These are phyloP conservation scores for Emergomyces orientalis DNA, from an alignment of 2,329 filamentous ascomycete genomes.

Conservation along the genomic window DNA sequence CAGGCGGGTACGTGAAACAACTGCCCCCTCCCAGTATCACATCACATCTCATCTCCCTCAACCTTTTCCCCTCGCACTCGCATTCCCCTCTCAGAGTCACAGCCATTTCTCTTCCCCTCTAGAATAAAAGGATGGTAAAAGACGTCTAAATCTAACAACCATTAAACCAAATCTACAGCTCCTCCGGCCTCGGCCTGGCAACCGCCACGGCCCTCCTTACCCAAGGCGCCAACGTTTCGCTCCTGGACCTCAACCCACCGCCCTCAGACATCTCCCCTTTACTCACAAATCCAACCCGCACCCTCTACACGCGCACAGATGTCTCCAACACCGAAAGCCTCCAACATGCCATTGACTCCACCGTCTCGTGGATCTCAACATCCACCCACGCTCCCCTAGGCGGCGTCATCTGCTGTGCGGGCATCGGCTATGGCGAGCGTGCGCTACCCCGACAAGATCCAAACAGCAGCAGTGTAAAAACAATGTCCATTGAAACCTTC, in stretches of 20 bases:
- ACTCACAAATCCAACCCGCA: conserved; percentile 18
- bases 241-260: conserved; percentile 21
- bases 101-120: background rate
- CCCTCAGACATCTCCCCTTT: conserved; percentile 11
- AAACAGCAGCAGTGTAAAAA: conserved; percentile 10
- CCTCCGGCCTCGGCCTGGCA: conserved; percentile 20
- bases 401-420: conserved; percentile 18
- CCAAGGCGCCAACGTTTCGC: conserved; percentile 19
- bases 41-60: too few relatives aligned
- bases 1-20: conserved; percentile 10
- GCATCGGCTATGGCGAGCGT: conserved; percentile 18
- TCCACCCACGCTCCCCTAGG: conserved; percentile 16
- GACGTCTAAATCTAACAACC: background rate
- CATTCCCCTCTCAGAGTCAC: background rate
- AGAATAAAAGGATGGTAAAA: background rate
- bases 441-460: conserved; percentile 15
- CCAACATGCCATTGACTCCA: conserved; percentile 16
- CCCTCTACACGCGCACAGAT: conserved; percentile 20
- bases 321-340: conserved; percentile 19
- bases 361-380: conserved; percentile 17
- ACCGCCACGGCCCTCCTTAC: conserved; percentile 17
- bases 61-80: background rate
- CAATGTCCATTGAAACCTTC: conserved; percentile 50
- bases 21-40: background rate
- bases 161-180: conserved; percentile 2